Percentiles rank a stretch among this genome's conserved stretches.
Conservation (phyloP, 1,284 basidiomycete species). For the Ceratobasidium sp. region DNA sequence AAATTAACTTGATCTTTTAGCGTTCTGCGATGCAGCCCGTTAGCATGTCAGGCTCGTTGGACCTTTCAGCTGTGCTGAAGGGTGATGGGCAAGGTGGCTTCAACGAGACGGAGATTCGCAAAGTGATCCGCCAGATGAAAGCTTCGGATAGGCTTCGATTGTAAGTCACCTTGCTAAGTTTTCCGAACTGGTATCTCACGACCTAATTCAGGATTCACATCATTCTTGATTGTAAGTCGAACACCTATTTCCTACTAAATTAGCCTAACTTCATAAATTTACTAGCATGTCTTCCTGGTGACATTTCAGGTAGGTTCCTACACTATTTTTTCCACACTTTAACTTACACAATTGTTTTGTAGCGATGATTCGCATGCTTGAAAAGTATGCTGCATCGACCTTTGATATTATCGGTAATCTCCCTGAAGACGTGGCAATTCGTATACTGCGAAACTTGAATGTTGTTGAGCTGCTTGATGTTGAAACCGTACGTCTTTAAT, state of each 20-base stretch:
- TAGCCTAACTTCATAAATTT: neutral
- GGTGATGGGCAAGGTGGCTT: slow-evolving; percentile 71
- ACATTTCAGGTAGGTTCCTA: slow-evolving; percentile 65
- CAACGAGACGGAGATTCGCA: slow-evolving; percentile 76
- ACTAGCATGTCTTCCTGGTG: slow-evolving; percentile 78
- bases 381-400: slow-evolving; percentile 84
- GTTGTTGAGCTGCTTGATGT: slow-evolving; percentile 75
- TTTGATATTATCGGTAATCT: slow-evolving; percentile 85
- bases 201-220: slow-evolving; percentile 60
- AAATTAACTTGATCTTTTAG: slow-evolving; percentile 2
- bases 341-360: slow-evolving; percentile 52
- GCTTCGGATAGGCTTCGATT: slow-evolving; percentile 78
- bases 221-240: slow-evolving; percentile 59
- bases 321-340: neutral
- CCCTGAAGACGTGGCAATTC: slow-evolving; percentile 74
- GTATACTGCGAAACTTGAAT: slow-evolving; percentile 75
- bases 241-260: too few species aligned
- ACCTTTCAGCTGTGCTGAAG: slow-evolving; percentile 60
- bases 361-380: slow-evolving; percentile 81
- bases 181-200: slow-evolving; percentile 24
- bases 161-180: slow-evolving; percentile 63
- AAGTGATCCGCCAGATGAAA: slow-evolving; percentile 71
- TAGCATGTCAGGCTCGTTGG: slow-evolving; percentile 39
- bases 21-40: slow-evolving; percentile 41
- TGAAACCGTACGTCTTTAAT: slow-evolving; percentile 63